Conservation (phyloP, 2,329 filamentous ascomycete species). For the Fusarium odoratissimum region DNA sequence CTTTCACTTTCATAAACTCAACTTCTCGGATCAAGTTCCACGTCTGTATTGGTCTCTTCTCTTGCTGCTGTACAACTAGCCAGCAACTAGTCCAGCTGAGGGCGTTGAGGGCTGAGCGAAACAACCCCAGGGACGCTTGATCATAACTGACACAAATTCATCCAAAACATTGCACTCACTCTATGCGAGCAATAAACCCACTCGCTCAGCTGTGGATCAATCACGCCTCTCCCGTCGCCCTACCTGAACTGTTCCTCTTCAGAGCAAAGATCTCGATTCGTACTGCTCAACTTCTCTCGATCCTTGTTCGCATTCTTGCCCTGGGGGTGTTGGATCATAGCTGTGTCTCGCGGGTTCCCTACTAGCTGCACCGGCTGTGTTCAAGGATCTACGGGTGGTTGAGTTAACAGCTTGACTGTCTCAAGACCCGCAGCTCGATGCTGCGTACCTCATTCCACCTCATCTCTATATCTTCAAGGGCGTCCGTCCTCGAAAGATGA, state of each 20-base stretch:
- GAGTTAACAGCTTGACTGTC: conserved; percentile 53
- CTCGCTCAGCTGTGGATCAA: conserved; percentile 39
- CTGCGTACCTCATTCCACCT: conserved; percentile 53
- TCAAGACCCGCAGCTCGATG: conserved; percentile 48
- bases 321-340: conserved; percentile 40
- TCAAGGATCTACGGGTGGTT: conserved; percentile 48
- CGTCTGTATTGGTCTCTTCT: conserved; percentile 15
- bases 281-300: conserved; percentile 9
- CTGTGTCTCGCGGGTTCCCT: conserved; percentile 52
- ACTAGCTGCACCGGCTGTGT: conserved; percentile 44
- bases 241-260: conserved; percentile 26
- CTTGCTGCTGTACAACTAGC: conserved; percentile 33
- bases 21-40: conserved; percentile 13
- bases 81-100: conserved; percentile 29
- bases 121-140: conserved; percentile 36
- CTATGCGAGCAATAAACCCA: conserved; percentile 45
- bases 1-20: background rate
- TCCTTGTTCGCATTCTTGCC: conserved; percentile 50
- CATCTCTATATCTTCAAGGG: conserved; percentile 56
- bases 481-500: conserved; percentile 49
- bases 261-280: conserved; percentile 44
- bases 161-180: conserved; percentile 33
- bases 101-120: conserved; percentile 37
- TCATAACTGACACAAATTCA: conserved; percentile 37
- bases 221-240: conserved; percentile 46